These are phyloP conservation scores for Ustilago trichophora DNA, from an alignment of 1,284 basidiomycete genomes.

Conservation along the genomic window DNA sequence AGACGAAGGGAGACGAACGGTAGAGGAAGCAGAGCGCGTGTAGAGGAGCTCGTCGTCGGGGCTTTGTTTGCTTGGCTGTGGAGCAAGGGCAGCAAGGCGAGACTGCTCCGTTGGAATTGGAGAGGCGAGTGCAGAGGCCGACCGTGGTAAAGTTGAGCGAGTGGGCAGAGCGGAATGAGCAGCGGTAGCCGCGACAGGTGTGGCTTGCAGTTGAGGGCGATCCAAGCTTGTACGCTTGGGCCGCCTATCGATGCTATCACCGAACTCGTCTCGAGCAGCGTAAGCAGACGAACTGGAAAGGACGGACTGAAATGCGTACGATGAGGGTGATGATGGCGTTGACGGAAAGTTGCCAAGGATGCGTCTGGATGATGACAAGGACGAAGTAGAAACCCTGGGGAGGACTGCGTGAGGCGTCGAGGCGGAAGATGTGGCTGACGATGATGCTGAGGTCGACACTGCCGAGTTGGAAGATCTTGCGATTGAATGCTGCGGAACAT, in stretches of 20 bases:
- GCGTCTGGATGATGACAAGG: too few species aligned
- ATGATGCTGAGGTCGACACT: conserved; percentile 2
- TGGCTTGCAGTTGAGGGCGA: conserved; percentile 4
- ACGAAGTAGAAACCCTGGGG: too few species aligned
- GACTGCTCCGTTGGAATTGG: neutral
- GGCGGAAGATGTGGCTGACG: conserved; percentile 1
- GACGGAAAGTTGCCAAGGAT: too few species aligned
- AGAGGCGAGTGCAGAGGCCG: neutral
- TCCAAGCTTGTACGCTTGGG: conserved; percentile 26
- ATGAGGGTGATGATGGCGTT: conserved; percentile 1
- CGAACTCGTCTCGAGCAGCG: neutral
- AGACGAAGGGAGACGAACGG: conserved; percentile 4
- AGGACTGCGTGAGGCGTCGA: neutral
- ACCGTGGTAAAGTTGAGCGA: neutral
- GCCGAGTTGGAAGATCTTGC: neutral
- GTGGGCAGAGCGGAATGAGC: conserved; percentile 2
- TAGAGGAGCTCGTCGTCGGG: conserved; percentile 1
- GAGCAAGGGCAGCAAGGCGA: too few species aligned
- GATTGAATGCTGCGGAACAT: conserved; percentile 4
- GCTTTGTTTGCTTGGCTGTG: neutral
- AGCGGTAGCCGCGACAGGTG: neutral
- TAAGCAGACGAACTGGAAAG: neutral
- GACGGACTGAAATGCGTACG: neutral
- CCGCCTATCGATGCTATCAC: neutral
- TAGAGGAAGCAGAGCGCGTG: neutral